Conservation (phyloP, 2,329 filamentous ascomycete species). For the Calcarisporium arbuscula region DNA sequence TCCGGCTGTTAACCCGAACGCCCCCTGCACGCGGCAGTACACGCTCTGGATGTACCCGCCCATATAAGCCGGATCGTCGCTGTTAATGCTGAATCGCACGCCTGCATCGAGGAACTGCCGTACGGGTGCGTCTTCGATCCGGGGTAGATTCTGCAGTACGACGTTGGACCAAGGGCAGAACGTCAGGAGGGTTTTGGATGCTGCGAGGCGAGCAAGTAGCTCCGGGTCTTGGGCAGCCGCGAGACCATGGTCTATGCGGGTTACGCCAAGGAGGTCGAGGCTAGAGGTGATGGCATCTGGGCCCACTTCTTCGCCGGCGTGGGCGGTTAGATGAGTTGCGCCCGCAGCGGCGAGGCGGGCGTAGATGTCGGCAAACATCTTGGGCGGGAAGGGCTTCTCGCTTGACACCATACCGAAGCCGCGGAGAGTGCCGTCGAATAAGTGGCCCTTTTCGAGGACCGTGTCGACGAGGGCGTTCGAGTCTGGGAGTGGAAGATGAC, state of each 20-base stretch:
- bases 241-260: slow-evolving; percentile 71
- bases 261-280: slow-evolving; percentile 53
- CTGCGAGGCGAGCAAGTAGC: slow-evolving; percentile 52
- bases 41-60: slow-evolving; percentile 70
- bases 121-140: slow-evolving; percentile 42
- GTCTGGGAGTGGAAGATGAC: slow-evolving; percentile 59
- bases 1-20: slow-evolving; percentile 53
- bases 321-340: slow-evolving; percentile 60
- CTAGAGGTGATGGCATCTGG: slow-evolving; percentile 58
- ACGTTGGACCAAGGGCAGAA: slow-evolving; percentile 72
- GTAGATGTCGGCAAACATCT: slow-evolving; percentile 58
- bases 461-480: slow-evolving; percentile 34
- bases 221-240: slow-evolving; percentile 53
- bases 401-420: slow-evolving; percentile 66
- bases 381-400: slow-evolving; percentile 49
- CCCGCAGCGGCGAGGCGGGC: slow-evolving; percentile 36
- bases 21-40: slow-evolving; percentile 66
- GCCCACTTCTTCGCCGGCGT: slow-evolving; percentile 71
- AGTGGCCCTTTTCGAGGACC: slow-evolving; percentile 32
- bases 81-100: slow-evolving; percentile 66
- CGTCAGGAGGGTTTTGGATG: slow-evolving; percentile 55
- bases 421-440: slow-evolving; percentile 45
- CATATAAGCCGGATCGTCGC: slow-evolving; percentile 71
- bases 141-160: slow-evolving; percentile 18
- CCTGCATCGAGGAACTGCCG: slow-evolving; percentile 55